These are phyloP conservation scores for Talaromyces piceae DNA, from an alignment of 2,329 filamentous ascomycete genomes.

Conservation along the genomic window DNA sequence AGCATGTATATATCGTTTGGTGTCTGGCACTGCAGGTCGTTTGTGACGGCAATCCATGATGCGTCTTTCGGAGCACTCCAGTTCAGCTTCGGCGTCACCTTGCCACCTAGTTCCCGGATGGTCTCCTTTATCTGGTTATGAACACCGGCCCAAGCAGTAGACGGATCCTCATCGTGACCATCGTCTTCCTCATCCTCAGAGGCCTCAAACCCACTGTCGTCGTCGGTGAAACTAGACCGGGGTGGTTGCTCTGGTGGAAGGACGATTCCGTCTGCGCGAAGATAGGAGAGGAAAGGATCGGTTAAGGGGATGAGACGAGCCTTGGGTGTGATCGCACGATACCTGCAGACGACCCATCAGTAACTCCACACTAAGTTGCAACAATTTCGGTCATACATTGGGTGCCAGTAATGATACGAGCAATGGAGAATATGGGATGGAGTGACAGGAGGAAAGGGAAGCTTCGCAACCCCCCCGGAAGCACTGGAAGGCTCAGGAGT, in stretches of 20 bases:
- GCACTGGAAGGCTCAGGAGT: slow-evolving; percentile 11
- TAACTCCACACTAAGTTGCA: not conserved
- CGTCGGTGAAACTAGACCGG: slow-evolving; percentile 24
- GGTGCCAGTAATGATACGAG: slow-evolving; percentile 89
- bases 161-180: slow-evolving; percentile 51
- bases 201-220: slow-evolving; percentile 55
- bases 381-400: slow-evolving; percentile 46
- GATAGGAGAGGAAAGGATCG: slow-evolving; percentile 69
- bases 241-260: slow-evolving; percentile 51
- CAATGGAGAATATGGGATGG: slow-evolving; percentile 87
- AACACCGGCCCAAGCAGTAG: slow-evolving; percentile 56
- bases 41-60: slow-evolving; percentile 78
- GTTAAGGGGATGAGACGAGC: slow-evolving; percentile 76
- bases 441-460: slow-evolving; percentile 75
- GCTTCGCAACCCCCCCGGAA: slow-evolving; percentile 18
- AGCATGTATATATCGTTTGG: slow-evolving; percentile 91
- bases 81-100: slow-evolving; percentile 87
- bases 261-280: slow-evolving; percentile 86
- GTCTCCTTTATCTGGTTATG: slow-evolving; percentile 69
- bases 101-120: slow-evolving; percentile 74
- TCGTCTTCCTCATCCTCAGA: slow-evolving; percentile 42
- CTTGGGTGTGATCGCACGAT: slow-evolving; percentile 73
- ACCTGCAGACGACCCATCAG: slow-evolving; percentile 43
- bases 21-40: slow-evolving; percentile 82
- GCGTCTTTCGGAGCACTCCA: slow-evolving; percentile 97